phyloP scores from a whole-genome alignment of 768 basidiomycete genomes.

The Amanita rubescens region DNA sequence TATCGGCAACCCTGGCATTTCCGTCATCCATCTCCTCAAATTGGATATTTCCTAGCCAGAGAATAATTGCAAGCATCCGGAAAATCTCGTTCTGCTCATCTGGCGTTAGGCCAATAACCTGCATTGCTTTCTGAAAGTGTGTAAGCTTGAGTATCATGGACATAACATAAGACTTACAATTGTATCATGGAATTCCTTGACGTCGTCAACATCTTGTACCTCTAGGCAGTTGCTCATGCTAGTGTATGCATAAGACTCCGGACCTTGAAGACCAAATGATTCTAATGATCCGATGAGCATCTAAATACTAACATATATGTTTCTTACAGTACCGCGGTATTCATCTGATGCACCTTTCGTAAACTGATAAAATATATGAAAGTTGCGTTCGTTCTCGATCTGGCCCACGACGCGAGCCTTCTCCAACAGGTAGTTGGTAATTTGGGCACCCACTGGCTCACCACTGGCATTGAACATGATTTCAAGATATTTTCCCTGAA shows the following conservation, averaged over 20 bases:
- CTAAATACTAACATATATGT: not conserved
- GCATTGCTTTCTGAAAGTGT: constrained; percentile 75
- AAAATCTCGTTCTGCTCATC: constrained; percentile 91
- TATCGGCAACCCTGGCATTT: constrained; percentile 73
- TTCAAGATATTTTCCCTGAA: constrained; percentile 95
- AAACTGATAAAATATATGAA: constrained; percentile 99
- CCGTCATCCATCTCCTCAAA: constrained; percentile 87
- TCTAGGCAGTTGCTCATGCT: constrained; percentile 88
- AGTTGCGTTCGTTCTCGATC: constrained; percentile 92
- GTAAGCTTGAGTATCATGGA: constrained; percentile 2
- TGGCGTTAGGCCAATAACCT: constrained; percentile 76
- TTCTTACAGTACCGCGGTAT: constrained; percentile 65
- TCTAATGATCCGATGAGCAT: constrained; percentile 40
- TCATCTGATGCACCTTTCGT: constrained; percentile 89
- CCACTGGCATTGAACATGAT: constrained; percentile 96
- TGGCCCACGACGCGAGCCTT: constrained; percentile 97
- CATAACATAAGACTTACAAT: constrained; percentile 45
- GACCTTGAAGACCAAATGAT: constrained; percentile 90
- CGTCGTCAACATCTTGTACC: constrained; percentile 87
- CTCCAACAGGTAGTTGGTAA: constrained; percentile 96
- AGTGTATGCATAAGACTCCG: constrained; percentile 92
- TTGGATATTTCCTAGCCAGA: constrained; percentile 96
- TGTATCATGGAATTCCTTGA: constrained; percentile 81
- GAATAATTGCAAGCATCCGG: constrained; percentile 82
- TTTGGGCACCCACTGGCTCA: constrained; percentile 94